Evolutionary conservation across 2,329 filamentous ascomycete genomes (phyloP).

Genomic region (Aspergillus sp.): DNA sequence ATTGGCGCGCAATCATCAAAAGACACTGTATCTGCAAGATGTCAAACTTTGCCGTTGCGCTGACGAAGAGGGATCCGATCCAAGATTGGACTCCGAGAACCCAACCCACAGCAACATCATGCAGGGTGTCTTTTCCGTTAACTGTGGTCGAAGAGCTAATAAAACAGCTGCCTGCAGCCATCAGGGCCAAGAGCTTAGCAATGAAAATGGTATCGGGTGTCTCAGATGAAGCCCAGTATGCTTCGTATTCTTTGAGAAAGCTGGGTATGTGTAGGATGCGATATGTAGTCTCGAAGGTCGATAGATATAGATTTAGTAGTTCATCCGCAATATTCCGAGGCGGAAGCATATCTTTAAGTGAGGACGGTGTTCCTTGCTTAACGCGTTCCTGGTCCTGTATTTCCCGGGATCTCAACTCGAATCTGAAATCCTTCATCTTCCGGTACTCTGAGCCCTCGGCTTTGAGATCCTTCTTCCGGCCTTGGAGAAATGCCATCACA

Average conservation of each 20-base stretch:
- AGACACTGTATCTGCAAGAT: constrained; percentile 36
- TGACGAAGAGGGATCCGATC: constrained; percentile 32
- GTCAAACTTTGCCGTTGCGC: constrained; percentile 29
- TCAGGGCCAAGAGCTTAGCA: constrained; percentile 39
- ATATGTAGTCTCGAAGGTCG: constrained; percentile 57
- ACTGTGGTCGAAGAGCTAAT: constrained; percentile 21
- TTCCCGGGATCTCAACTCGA: constrained; percentile 29
- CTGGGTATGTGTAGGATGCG: constrained; percentile 60
- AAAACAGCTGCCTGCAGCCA: constrained; percentile 49
- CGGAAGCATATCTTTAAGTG: constrained; percentile 46
- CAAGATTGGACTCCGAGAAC: constrained; percentile 37
- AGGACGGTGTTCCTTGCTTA: constrained; percentile 31
- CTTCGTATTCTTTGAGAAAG: constrained; percentile 57
- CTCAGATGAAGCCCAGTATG: constrained; percentile 50
- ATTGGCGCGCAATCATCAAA: constrained; percentile 34
- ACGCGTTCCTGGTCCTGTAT: constrained; percentile 28
- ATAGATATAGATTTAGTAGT: constrained; percentile 55
- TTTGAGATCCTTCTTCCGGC: constrained; percentile 20
- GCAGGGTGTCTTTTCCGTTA: constrained; percentile 39
- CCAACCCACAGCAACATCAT: constrained; percentile 49
- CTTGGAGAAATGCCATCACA: constrained; percentile 26
- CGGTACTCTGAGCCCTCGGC: constrained; percentile 22
- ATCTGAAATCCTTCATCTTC: constrained; percentile 31
- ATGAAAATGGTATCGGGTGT: constrained; percentile 49
- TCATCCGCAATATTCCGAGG: constrained; percentile 46